These are phyloP conservation scores for Talaromyces thailandensis DNA, from an alignment of 495 filamentous ascomycete species.

Conservation along the genomic window DNA sequence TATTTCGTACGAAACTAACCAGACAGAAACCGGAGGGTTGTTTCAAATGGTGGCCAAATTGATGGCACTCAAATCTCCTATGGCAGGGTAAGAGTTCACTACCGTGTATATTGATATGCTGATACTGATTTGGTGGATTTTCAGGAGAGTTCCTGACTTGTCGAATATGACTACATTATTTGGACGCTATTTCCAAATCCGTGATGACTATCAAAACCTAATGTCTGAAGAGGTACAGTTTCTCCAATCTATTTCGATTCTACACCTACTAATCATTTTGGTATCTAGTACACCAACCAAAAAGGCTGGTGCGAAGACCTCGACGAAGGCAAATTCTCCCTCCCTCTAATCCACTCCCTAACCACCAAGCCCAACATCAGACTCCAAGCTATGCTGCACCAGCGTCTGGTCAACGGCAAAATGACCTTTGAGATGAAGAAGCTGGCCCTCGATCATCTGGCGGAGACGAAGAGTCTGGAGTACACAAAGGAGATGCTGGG, in stretches of 20 bases:
- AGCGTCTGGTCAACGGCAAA: neutral
- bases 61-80: neutral
- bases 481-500: constrained; percentile 11
- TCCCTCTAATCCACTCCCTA: constrained; percentile 20
- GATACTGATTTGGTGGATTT: neutral
- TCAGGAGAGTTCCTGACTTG: neutral
- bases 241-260: neutral
- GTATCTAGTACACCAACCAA: constrained; percentile 15
- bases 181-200: neutral
- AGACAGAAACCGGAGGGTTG: neutral
- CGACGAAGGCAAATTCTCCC: constrained; percentile 29
- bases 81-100: neutral
- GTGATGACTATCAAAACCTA: neutral
- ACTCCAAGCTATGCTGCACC: neutral
- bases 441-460: constrained; percentile 8
- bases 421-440: constrained; percentile 9
- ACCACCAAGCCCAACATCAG: neutral
- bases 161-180: neutral
- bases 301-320: constrained; percentile 33
- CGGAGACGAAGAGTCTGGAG: constrained; percentile 11
- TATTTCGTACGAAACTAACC: neutral
- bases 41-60: neutral
- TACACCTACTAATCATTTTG: neutral
- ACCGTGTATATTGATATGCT: neutral
- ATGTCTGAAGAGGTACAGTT: neutral